phyloP scores from a whole-genome alignment of 2,329 filamentous ascomycete genomes.

The Aspergillus hortae region DNA sequence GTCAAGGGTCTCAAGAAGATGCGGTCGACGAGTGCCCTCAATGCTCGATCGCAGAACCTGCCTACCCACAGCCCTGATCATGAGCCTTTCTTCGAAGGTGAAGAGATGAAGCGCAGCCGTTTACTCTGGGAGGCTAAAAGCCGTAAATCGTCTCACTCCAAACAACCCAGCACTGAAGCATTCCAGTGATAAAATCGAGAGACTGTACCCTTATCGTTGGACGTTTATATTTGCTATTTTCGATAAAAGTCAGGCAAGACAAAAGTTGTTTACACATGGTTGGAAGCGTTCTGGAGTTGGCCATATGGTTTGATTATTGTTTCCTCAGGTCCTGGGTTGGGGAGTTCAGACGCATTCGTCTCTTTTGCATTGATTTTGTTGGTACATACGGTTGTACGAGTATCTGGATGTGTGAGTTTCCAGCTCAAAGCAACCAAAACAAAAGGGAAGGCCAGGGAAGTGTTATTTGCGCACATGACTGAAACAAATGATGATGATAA shows the following conservation, averaged over 20 bases:
- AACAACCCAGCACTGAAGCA: conserved; percentile 19
- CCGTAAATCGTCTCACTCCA: conserved; percentile 29
- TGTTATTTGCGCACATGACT: background rate
- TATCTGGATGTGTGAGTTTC: background rate
- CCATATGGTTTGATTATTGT: conserved; percentile 2
- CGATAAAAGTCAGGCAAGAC: conserved; percentile 4
- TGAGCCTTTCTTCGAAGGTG: conserved; percentile 45
- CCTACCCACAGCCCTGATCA: conserved; percentile 30
- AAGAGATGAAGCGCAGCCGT: conserved; percentile 47
- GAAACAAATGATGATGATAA: conserved; percentile 6
- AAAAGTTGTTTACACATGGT: conserved; percentile 6
- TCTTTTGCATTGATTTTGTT: background rate
- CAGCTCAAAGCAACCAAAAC: background rate
- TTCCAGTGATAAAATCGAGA: conserved; percentile 9
- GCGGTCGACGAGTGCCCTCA: conserved; percentile 53
- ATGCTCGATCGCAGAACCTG: conserved; percentile 36
- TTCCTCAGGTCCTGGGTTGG: conserved; percentile 1
- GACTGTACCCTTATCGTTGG: conserved; percentile 2
- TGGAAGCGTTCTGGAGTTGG: conserved; percentile 8
- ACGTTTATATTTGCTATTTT: background rate
- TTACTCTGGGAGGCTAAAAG: conserved; percentile 47
- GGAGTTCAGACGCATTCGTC: conserved; percentile 1
- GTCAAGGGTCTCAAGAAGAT: conserved; percentile 41
- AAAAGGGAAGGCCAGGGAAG: background rate
- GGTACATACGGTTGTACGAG: background rate